Base-by-base conservation (phyloP, 2,329 filamentous ascomycete genomes). In the Talaromyces sp. region DNA sequence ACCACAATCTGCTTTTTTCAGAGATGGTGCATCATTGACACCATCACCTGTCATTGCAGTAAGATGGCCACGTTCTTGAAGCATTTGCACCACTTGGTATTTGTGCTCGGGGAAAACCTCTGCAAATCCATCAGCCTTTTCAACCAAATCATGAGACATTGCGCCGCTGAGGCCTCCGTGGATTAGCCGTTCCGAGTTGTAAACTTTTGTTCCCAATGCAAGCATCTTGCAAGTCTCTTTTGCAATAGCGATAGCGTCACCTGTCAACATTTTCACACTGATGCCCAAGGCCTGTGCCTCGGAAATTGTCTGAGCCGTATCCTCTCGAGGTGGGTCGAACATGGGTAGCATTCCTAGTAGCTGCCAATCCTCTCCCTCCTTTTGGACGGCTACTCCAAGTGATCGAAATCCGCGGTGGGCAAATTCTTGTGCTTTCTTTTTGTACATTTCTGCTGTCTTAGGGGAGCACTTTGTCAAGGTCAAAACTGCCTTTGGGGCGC, bases 181-280 rank as follows among this genome's bases (percentile, higher is more conserved):
- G 67, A 91, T 90, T 64, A 92, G 83, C 78, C 88, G 89, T 68
- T 89, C 86, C 49, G 89, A 91, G 79, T 91, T 91, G 79, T 91
- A 91, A 64, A 92, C 88, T 80, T 91, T 91, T 67, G 88, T 91
- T 62, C 89, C 89, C 59, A 91, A 83, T 63, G 88, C 87, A 68
- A 91, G 82, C 87, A 91, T 91, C 78, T 90, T 90, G 82, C 89
- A 91, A 63, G 89, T 91, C 78, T 92, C 89, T 78, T 91, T 91
- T 56, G 89, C 89, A 68, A 91, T 92, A 65, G 89, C 88, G 69
- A 91, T 88, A 62, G 89, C 89, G 73, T 91, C 89, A 81, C 89
- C 89, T 73, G 89, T 92, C 73, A 91, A 81, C 89, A 91, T 91
- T 81, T 91, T 91, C 64, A 92, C 88, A 63, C 85, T 87, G 30